Evolutionary conservation across 2,329 filamentous ascomycete genomes (phyloP).

Genomic region (Aspergillus tamarii): DNA sequence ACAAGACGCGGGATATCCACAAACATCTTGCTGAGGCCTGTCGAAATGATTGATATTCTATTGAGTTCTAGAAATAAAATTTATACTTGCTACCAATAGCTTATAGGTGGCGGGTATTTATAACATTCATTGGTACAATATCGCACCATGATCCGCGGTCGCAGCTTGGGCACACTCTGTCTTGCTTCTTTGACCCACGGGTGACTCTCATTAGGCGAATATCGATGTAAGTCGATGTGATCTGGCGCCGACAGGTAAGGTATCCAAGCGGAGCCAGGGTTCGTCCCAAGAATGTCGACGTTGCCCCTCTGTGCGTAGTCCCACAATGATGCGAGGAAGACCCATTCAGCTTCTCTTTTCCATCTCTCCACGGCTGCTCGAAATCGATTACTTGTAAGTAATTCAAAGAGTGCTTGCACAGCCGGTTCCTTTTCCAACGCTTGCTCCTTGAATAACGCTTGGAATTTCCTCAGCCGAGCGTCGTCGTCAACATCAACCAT

Average conservation of each 20-base stretch:
- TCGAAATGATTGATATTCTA: rapidly evolving
- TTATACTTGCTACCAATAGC: no score
- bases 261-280: not conserved
- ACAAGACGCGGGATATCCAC: not conserved
- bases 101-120: not conserved
- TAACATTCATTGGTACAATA: not conserved
- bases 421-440: not conserved
- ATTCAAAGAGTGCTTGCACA: not conserved
- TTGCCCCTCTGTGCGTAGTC: not conserved
- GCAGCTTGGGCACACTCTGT: not conserved
- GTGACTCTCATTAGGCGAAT: not conserved
- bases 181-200: not conserved
- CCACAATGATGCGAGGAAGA: not conserved
- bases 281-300: not conserved
- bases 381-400: not conserved
- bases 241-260: not conserved
- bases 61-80: not conserved
- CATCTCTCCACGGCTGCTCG: not conserved
- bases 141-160: not conserved
- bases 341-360: not conserved
- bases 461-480: not conserved
- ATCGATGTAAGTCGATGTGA: not conserved
- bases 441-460: not conserved
- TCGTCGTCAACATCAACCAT: not conserved
- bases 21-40: not conserved